phyloP scores from a whole-genome alignment of 805 yeast species.

The Candida yuanshanica region DNA sequence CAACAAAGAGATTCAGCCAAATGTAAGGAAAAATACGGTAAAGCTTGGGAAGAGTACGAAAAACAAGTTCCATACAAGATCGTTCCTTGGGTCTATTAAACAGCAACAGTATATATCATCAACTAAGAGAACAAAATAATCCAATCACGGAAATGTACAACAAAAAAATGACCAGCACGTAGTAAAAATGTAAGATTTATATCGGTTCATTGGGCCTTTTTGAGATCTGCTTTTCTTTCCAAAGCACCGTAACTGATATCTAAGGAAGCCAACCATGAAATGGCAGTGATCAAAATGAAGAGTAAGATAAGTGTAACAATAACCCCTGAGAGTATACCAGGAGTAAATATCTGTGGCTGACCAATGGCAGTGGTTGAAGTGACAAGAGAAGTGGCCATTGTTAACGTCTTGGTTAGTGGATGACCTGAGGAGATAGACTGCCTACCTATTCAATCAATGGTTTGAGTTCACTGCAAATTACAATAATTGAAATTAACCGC shows the following conservation, averaged over 20 bases:
- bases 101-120: background rate
- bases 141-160: background rate
- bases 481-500: no score
- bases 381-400: background rate
- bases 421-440: background rate
- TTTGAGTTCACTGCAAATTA: no score
- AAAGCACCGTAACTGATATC: constrained; percentile 79
- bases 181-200: background rate
- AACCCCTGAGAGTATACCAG: constrained; percentile 75
- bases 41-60: constrained; percentile 82
- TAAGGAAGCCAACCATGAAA: constrained; percentile 64
- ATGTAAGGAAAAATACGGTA: constrained; percentile 80
- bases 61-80: constrained; percentile 80
- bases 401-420: background rate
- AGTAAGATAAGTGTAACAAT: constrained; percentile 60
- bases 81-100: constrained; percentile 75
- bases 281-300: constrained; percentile 51
- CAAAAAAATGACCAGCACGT: background rate
- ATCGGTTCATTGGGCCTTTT: constrained; percentile 3
- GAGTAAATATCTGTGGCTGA: constrained; percentile 53
- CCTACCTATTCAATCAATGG: no score
- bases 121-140: background rate
- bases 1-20: constrained; percentile 89
- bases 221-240: constrained; percentile 49
- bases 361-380: constrained; percentile 22